Evolutionary conservation across 1,284 basidiomycete genomes (phyloP).

Genomic region (Porogramme epimiltina): DNA sequence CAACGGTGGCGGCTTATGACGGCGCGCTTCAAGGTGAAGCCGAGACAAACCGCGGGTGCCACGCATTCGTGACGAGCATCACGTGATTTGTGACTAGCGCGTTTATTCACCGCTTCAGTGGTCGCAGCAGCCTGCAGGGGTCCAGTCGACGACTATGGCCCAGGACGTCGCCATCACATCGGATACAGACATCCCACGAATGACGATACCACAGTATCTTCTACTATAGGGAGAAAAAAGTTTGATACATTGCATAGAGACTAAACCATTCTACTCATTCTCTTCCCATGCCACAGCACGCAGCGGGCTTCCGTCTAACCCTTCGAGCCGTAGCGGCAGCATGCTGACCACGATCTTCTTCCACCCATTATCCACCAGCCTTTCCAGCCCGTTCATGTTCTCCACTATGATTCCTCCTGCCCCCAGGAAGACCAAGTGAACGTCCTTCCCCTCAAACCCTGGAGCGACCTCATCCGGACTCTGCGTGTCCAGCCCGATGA

Average conservation of each 20-base stretch:
- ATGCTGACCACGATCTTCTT: constrained; percentile 47
- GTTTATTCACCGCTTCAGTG: no score
- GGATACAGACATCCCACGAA: no score
- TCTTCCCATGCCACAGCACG: constrained; percentile 45
- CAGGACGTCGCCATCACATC: no score
- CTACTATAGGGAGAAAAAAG: background rate
- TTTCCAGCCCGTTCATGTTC: constrained; percentile 57
- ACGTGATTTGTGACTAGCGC: no score
- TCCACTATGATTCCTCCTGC: constrained; percentile 65
- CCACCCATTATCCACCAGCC: constrained; percentile 34
- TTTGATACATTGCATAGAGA: background rate
- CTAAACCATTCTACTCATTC: background rate
- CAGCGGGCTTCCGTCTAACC: constrained; percentile 66
- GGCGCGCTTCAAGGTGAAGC: no score
- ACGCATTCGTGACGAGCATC: no score
- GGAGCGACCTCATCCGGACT: constrained; percentile 58
- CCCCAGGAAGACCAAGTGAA: constrained; percentile 60
- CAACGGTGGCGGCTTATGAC: no score
- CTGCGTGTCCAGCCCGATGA: constrained; percentile 64
- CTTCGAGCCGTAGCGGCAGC: constrained; percentile 56
- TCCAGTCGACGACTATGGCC: no score
- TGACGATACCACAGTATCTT: no score
- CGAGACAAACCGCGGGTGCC: no score
- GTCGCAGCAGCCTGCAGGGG: no score
- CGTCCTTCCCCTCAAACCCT: constrained; percentile 38